Conservation (phyloP, 2,329 filamentous ascomycete genomes). For the Microdochium trichocladiopsis region DNA sequence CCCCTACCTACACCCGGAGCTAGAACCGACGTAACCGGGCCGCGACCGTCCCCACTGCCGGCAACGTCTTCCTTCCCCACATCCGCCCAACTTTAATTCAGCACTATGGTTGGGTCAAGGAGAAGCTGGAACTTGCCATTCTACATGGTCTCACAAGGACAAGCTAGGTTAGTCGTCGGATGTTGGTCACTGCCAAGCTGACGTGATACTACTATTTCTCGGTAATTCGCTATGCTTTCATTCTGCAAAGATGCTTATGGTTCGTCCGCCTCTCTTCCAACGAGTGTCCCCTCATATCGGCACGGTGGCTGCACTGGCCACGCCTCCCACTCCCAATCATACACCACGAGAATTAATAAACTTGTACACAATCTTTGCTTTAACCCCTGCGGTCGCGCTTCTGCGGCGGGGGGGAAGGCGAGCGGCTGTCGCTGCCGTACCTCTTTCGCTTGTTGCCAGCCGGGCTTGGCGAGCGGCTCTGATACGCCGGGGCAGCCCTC, state of each 20-base stretch:
- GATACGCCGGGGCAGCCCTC: slow-evolving; percentile 7
- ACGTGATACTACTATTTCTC: no score
- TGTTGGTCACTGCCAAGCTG: no score
- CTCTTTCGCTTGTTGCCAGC: neutral
- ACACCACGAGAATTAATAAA: neutral
- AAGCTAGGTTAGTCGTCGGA: no score
- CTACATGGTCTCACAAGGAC: no score
- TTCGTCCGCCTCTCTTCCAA: no score
- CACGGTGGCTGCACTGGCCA: no score
- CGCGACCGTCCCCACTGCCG: neutral
- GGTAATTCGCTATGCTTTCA: neutral
- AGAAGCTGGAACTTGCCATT: no score
- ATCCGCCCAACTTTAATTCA: neutral
- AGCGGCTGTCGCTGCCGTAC: slow-evolving; percentile 1
- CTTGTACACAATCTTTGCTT: neutral
- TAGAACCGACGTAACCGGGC: no score
- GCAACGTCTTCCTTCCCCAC: neutral
- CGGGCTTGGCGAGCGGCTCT: slow-evolving; percentile 13
- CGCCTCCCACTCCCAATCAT: no score
- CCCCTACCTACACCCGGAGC: no score
- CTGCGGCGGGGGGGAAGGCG: slow-evolving; percentile 1
- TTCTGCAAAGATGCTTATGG: no score
- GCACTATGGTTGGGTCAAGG: neutral
- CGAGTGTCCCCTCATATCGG: no score
- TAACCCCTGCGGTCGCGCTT: neutral